Evolutionary conservation across 805 yeast genomes (phyloP).

Genomic region (Myxozyma sirexii): DNA sequence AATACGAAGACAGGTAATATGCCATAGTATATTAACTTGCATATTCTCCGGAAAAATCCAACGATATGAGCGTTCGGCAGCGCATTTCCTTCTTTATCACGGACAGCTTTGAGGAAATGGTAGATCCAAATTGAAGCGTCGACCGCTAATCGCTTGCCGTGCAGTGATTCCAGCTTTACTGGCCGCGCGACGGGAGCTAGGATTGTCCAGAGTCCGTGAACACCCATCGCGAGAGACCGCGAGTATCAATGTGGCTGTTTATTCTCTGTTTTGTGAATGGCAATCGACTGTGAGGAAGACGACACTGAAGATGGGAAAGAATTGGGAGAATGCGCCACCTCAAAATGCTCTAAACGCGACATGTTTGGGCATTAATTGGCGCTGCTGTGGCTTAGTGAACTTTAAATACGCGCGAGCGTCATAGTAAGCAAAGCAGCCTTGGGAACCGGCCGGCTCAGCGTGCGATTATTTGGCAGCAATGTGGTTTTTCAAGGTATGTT

Average conservation of each 20-base stretch:
- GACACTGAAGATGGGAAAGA: not conserved
- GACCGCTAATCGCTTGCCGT: conserved; percentile 80
- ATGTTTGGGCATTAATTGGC: not conserved
- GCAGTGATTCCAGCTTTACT: conserved; percentile 80
- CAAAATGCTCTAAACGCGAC: not conserved
- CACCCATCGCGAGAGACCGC: conserved; percentile 69
- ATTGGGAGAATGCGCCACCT: not conserved
- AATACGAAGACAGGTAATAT: conserved; percentile 87
- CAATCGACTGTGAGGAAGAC: not conserved
- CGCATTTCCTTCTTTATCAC: conserved; percentile 81
- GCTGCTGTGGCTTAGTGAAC: not conserved
- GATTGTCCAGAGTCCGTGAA: conserved; percentile 89
- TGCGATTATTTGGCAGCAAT: not conserved
- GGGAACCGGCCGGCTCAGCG: too few relatives aligned
- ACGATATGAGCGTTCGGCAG: conserved; percentile 81
- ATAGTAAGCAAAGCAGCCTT: conserved; percentile 1
- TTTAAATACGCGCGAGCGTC: not conserved
- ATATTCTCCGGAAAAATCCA: conserved; percentile 93
- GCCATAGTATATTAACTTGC: conserved; percentile 85
- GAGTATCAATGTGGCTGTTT: not conserved
- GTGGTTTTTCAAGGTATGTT: conserved; percentile 21
- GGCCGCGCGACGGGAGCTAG: conserved; percentile 89
- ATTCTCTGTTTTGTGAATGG: not conserved
- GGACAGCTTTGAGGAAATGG: conserved; percentile 91
- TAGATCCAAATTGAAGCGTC: conserved; percentile 99